These are phyloP conservation scores for Aspergillus sojae DNA, from an alignment of 2,329 filamentous ascomycete genomes.

Conservation along the genomic window DNA sequence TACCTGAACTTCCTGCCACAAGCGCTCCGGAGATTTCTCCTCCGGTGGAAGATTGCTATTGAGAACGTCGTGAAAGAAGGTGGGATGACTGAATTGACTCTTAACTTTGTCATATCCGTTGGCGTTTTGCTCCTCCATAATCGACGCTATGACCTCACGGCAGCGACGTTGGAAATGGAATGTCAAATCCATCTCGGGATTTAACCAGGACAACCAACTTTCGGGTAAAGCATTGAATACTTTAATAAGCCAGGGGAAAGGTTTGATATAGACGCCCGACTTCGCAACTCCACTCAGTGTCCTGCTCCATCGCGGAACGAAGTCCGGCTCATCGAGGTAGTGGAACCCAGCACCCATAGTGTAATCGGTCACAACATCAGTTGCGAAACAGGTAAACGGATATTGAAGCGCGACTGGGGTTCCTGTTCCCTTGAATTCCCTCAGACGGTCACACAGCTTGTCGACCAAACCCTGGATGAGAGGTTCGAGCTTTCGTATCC, in stretches of 20 bases:
- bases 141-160: slow-evolving; percentile 7
- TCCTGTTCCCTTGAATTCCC: slow-evolving; percentile 13
- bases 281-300: slow-evolving; percentile 23
- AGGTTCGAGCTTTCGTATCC: slow-evolving; percentile 22
- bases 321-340: slow-evolving; percentile 30
- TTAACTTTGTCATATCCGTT: slow-evolving; percentile 5
- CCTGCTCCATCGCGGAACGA: slow-evolving; percentile 28
- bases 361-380: slow-evolving; percentile 50
- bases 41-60: slow-evolving; percentile 28
- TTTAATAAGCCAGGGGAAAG: slow-evolving; percentile 14
- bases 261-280: slow-evolving; percentile 17
- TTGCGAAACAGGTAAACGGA: slow-evolving; percentile 42
- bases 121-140: slow-evolving; percentile 22
- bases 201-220: slow-evolving; percentile 4
- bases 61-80: slow-evolving; percentile 36
- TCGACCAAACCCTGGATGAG: slow-evolving; percentile 20
- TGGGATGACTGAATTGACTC: slow-evolving; percentile 18
- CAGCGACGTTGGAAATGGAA: slow-evolving; percentile 20
- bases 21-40: slow-evolving; percentile 37
- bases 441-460: slow-evolving; percentile 23
- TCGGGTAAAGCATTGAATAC: slow-evolving; percentile 10
- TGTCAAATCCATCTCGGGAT: slow-evolving; percentile 16
- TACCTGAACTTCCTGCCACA: slow-evolving; percentile 34
- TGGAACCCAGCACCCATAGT: slow-evolving; percentile 26
- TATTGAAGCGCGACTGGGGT: slow-evolving; percentile 19